Evolutionary conservation across 2,329 filamentous ascomycete species (phyloP).

Genomic region (Amauroascus verrucosus): DNA sequence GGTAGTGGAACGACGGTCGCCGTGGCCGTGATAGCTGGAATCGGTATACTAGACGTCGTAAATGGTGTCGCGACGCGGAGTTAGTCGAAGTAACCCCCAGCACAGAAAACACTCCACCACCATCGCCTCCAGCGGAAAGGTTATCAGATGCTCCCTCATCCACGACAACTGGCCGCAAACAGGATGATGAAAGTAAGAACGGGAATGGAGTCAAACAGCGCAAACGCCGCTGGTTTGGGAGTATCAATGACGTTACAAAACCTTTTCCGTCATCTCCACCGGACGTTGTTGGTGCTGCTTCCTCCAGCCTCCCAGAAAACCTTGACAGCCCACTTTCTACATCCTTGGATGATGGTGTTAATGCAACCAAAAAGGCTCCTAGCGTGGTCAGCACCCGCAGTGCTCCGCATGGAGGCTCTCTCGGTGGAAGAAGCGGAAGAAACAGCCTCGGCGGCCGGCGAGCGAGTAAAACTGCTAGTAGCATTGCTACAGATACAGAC

Average conservation of each 20-base stretch:
- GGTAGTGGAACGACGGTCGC: conserved; percentile 77
- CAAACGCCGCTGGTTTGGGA: conserved; percentile 31
- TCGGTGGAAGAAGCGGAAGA: conserved; percentile 19
- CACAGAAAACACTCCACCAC: conserved; percentile 8
- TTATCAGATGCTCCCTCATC: conserved; percentile 19
- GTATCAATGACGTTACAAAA: conserved; percentile 10
- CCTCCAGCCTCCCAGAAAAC: conserved; percentile 10
- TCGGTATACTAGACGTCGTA: conserved; percentile 80
- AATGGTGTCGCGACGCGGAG: conserved; percentile 96
- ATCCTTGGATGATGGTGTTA: conserved; percentile 3
- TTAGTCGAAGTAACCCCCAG: conserved; percentile 60
- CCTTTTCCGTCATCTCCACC: conserved; percentile 5
- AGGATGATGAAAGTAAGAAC: conserved; percentile 17
- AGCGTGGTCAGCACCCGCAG: conserved; percentile 8
- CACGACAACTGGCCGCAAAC: neutral
- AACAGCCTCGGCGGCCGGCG: conserved; percentile 12
- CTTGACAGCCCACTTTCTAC: conserved; percentile 3
- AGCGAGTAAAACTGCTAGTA: conserved; percentile 13
- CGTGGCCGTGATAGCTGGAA: conserved; percentile 85
- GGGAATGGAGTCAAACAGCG: conserved; percentile 24
- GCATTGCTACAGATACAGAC: conserved; percentile 20
- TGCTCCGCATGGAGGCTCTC: conserved; percentile 15
- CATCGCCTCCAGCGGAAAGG: conserved; percentile 35
- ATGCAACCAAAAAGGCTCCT: neutral
- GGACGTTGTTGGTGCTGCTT: neutral